Evolutionary conservation across 2,329 filamentous ascomycete genomes (phyloP).

Genomic region (Cladosporium halotolerans): DNA sequence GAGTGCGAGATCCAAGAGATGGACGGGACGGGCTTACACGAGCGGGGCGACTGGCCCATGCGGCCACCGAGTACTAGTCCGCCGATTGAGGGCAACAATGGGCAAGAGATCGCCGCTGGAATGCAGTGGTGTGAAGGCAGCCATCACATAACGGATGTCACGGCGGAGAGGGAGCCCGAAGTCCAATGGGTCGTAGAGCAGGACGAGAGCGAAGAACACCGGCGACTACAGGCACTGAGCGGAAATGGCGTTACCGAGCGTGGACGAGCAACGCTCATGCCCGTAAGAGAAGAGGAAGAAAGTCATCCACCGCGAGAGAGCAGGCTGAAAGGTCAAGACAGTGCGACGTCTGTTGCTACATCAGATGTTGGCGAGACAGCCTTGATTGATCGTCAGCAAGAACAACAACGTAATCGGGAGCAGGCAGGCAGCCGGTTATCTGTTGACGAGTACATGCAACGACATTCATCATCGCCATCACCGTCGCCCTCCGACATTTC

Average conservation of each 20-base stretch:
- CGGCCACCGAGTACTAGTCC: conserved; percentile 13
- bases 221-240: conserved; percentile 14
- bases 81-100: background rate
- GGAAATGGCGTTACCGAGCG: conserved; percentile 11
- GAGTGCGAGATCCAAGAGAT: conserved; percentile 23
- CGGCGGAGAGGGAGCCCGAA: conserved; percentile 14
- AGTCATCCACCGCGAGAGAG: background rate
- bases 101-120: background rate
- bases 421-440: background rate
- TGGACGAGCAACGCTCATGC: conserved; percentile 1
- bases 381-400: background rate
- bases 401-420: background rate
- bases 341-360: conserved; percentile 3
- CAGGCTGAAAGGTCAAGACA: background rate
- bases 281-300: conserved; percentile 8
- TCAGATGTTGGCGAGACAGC: background rate
- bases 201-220: conserved; percentile 18
- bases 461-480: too few species aligned
- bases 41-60: conserved; percentile 26
- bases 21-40: conserved; percentile 25
- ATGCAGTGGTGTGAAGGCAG: background rate
- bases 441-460: too few species aligned
- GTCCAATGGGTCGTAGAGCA: conserved; percentile 15
- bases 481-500: background rate
- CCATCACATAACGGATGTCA: conserved; percentile 8